Evolutionary conservation across 495 filamentous ascomycete species (phyloP).

Genomic region (Podospora anserina): DNA sequence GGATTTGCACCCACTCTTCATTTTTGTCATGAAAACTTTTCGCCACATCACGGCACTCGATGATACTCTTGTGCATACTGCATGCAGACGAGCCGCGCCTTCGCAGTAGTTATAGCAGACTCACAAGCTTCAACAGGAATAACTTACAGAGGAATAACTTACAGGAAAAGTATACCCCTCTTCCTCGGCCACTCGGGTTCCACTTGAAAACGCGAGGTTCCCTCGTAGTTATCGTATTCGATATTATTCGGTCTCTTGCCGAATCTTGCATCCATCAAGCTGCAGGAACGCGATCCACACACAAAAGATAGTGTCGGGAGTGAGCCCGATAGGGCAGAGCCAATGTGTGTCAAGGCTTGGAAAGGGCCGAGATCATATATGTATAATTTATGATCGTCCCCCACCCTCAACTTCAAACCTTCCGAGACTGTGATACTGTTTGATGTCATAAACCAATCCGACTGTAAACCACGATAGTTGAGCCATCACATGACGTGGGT

Average conservation of each 20-base stretch:
- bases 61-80: not conserved
- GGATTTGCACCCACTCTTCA: not conserved
- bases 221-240: not conserved
- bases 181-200: not conserved
- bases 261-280: not conserved
- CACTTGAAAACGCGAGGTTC: not conserved
- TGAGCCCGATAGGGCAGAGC: not conserved
- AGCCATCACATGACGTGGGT: not conserved
- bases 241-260: not conserved
- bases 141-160: not conserved
- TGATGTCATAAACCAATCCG: not conserved
- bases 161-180: no score
- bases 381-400: not conserved
- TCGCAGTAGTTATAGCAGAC: not conserved
- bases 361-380: not conserved
- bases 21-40: not conserved
- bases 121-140: not conserved
- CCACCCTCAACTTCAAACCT: not conserved
- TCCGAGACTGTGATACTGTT: not conserved
- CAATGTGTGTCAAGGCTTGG: not conserved
- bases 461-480: not conserved
- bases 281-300: not conserved
- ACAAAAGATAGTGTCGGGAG: not conserved
- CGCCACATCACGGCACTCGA: not conserved
- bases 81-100: not conserved